Base-by-base conservation (phyloP, 1,139 yeast genomes). In the Yamadazyma jaroonii region DNA sequence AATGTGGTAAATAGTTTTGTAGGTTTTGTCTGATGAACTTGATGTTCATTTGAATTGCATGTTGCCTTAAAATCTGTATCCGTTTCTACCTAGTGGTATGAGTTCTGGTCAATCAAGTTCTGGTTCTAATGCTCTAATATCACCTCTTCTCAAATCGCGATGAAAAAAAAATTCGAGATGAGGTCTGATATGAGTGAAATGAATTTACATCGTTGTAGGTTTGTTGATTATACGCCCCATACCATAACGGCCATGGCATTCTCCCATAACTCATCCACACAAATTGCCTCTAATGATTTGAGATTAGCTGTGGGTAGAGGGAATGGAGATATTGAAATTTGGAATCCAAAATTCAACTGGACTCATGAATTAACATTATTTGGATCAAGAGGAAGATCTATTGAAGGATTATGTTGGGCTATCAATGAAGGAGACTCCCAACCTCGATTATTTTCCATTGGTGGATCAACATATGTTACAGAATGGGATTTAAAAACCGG, bases 291-390 rank as follows among this genome's bases (percentile, higher is more conserved):
- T 1, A 57, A 67, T 25, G 82, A 79, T 44, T 67, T 89, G 42
- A 76, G 96, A 44, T 66, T 92, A 35, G 97, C 97, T 1, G 84
- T 92, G 4, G 98, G 97, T 14, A 75, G 97, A 59, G 78, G 88
- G 36, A 90, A 92, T 57, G 99, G 99, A 34, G 92, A 89, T 53
- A 85, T 94, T 43, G 98, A 94, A 60, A 81, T 94, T 31, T 94
- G 97, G 97, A 88, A 88, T 57, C 97, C 97, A 13, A 69, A 79
- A 52, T 70, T 73, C 51, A 67, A 66, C 46, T 77, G 81, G 81
- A 60, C 75, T 41, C 76, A 74, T 42, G 81, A 77, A 49, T 49
- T 67, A 32, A 77, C 87, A 1, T 67, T 94, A 38, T 79, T 76
- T 39, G 97, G 97, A 11, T 87, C 95, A 4, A 72, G 73, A 41